phyloP scores from a whole-genome alignment of 2,329 filamentous ascomycete genomes.

The Talaromyces sp. region DNA sequence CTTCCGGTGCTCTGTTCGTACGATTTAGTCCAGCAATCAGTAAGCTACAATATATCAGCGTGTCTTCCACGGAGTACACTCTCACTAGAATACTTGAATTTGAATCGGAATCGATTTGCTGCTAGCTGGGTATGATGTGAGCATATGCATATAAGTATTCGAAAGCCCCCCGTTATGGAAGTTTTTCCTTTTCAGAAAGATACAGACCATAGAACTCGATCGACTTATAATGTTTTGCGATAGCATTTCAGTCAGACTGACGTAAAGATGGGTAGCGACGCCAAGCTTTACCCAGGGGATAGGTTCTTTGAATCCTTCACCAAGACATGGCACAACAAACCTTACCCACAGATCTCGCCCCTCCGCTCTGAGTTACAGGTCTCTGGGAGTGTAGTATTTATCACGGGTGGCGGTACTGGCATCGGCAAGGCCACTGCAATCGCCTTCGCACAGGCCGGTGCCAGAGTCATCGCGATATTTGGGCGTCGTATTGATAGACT shows the following conservation, averaged over 20 bases:
- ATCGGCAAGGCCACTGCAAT: background rate
- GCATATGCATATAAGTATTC: background rate
- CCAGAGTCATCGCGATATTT: background rate
- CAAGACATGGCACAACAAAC: background rate
- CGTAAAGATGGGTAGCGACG: background rate
- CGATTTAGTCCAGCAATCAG: background rate
- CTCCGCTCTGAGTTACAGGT: background rate
- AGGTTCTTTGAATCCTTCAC: background rate
- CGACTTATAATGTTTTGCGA: background rate
- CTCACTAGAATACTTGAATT: background rate
- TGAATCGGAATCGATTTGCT: background rate
- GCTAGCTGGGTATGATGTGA: background rate
- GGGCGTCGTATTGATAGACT: background rate
- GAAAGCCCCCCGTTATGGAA: background rate
- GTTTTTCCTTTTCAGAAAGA: background rate
- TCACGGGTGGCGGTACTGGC: background rate
- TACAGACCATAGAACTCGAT: background rate
- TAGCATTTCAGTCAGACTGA: too few relatives aligned
- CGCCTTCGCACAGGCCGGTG: background rate
- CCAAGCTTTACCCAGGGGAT: background rate
- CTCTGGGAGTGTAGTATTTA: background rate
- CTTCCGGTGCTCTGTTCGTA: background rate
- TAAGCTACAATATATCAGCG: background rate
- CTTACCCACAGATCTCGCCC: background rate
- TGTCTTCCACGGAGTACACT: background rate